Percentiles rank a stretch among this genome's conserved stretches.
These are phyloP conservation scores for Oryza officinalis DNA, from an alignment of 176 grass and related monocot genomes.

Conservation along the genomic window DNA sequence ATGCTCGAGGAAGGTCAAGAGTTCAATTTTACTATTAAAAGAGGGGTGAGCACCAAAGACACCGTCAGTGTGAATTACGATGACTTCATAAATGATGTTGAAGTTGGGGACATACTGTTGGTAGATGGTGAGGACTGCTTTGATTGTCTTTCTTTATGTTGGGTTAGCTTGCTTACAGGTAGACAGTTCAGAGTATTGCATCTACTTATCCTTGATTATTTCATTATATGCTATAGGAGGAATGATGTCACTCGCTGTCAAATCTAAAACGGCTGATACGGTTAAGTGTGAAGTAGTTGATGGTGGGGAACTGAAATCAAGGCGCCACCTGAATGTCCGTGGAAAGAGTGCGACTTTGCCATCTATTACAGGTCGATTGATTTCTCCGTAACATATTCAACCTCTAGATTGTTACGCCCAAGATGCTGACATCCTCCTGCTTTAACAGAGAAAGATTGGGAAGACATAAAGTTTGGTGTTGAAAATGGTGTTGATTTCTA, in stretches of 20 bases:
- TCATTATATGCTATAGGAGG: conserved; percentile 61
- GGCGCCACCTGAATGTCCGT: conserved; percentile 91
- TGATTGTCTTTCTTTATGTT: conserved; percentile 22
- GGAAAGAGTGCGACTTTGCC: conserved; percentile 95
- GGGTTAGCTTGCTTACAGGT: conserved; percentile 24
- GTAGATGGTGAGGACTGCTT: conserved; percentile 78
- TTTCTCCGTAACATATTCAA: conserved; percentile 25
- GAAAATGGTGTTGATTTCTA: conserved; percentile 95
- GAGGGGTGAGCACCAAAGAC: conserved; percentile 73
- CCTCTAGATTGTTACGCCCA: conserved; percentile 14
- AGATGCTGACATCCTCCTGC: conserved; percentile 37
- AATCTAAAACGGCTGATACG: conserved; percentile 71
- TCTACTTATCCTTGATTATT: background rate
- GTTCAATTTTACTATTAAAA: conserved; percentile 92
- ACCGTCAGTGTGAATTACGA: conserved; percentile 97
- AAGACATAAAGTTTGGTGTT: conserved; percentile 96
- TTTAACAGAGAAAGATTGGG: conserved; percentile 94
- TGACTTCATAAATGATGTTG: conserved; percentile 97
- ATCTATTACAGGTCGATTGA: conserved; percentile 81
- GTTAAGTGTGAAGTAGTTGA: conserved; percentile 91
- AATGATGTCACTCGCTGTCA: conserved; percentile 94
- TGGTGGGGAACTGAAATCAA: conserved; percentile 94
- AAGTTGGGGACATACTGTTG: conserved; percentile 87
- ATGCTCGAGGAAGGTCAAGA: conserved; percentile 84
- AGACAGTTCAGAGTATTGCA: conserved; percentile 9